phyloP scores from a whole-genome alignment of 331 rosid species.

The Dryas integrifolia region DNA sequence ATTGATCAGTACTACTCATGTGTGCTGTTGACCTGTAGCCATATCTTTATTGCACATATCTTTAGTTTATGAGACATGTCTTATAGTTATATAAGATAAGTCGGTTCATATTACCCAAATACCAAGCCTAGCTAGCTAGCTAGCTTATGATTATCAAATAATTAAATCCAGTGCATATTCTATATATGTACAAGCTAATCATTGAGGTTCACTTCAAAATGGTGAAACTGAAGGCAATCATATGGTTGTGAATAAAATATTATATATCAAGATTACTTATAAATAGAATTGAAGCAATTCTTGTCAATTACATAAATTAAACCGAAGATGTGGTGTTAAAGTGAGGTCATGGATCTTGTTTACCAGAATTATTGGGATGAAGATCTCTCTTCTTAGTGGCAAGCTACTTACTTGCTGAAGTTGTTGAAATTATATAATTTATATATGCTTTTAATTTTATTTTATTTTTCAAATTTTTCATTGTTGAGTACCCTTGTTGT shows the following conservation, averaged over 20 bases:
- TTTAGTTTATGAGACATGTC: background rate
- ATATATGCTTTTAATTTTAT: too few relatives aligned
- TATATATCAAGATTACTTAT: background rate
- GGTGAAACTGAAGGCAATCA: constrained; percentile 13
- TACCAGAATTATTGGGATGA: constrained; percentile 8
- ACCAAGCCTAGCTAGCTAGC: background rate
- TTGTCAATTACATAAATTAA: constrained; percentile 2
- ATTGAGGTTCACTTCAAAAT: constrained; percentile 15
- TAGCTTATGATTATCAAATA: constrained; percentile 11
- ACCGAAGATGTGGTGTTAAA: constrained; percentile 5
- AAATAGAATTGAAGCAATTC: constrained; percentile 4
- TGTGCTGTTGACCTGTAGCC: constrained; percentile 36
- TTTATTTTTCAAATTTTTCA: too few relatives aligned
- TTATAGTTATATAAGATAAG: background rate
- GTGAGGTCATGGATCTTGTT: constrained; percentile 9
- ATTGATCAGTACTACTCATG: constrained; percentile 26
- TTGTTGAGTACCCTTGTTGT: too few relatives aligned
- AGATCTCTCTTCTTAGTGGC: constrained; percentile 12
- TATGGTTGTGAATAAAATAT: background rate
- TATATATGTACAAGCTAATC: constrained; percentile 10
- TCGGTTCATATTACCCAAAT: background rate
- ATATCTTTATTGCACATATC: background rate
- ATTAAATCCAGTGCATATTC: background rate
- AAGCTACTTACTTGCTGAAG: background rate
- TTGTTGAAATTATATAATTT: background rate